phyloP scores from a whole-genome alignment of 352 stramenopile genomes.

The Pythium utonaiense region DNA sequence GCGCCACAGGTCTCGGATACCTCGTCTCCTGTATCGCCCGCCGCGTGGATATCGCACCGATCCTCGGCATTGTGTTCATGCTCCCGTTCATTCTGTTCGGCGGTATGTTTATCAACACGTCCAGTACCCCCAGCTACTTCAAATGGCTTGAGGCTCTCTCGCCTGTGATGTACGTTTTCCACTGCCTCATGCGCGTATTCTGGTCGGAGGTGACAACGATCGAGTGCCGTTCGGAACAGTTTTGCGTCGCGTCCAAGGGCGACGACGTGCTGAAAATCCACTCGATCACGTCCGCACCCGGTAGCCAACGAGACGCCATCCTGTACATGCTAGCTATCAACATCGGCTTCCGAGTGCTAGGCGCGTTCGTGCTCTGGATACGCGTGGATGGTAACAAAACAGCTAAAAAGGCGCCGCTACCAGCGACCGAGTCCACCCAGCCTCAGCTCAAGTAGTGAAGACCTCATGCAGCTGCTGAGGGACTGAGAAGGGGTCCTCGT shows the following conservation, averaged over 20 bases:
- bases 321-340: slow-evolving; percentile 20
- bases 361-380: slow-evolving; percentile 15
- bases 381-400: slow-evolving; percentile 10
- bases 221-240: slow-evolving; percentile 12
- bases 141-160: slow-evolving; percentile 33
- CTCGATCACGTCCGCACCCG: slow-evolving; percentile 2
- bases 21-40: slow-evolving; percentile 32
- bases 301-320: slow-evolving; percentile 3
- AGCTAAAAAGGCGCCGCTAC: not conserved
- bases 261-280: slow-evolving; percentile 25
- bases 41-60: slow-evolving; percentile 28
- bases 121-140: slow-evolving; percentile 33
- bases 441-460: not conserved
- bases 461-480: no score
- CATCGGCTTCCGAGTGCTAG: slow-evolving; percentile 16
- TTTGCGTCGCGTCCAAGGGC: slow-evolving; percentile 16
- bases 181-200: slow-evolving; percentile 30
- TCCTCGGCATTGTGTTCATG: slow-evolving; percentile 34
- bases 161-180: slow-evolving; percentile 36
- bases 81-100: slow-evolving; percentile 41
- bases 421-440: not conserved
- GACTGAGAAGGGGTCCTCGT: no score
- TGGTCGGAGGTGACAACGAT: slow-evolving; percentile 28
- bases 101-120: slow-evolving; percentile 33
- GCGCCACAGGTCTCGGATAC: slow-evolving; percentile 27